A percentile compares a stretch with the other conserved stretches of the same genome.
Evolutionary conservation across 148 eudicot species (phyloP).

Genomic region (Cornus kousa): DNA sequence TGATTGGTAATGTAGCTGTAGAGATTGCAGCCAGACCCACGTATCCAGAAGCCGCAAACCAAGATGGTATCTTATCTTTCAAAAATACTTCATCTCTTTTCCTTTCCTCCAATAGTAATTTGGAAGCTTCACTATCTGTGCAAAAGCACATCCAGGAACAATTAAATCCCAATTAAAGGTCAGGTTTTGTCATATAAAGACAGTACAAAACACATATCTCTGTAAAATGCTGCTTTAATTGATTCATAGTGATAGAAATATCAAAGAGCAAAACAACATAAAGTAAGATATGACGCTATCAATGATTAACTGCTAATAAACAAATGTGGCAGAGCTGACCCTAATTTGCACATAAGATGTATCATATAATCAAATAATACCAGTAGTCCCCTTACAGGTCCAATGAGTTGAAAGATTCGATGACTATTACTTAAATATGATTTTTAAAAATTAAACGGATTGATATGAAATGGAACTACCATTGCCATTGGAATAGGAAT

Average conservation of each 20-base stretch:
- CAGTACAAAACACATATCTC: background rate
- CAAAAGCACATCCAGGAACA: slow-evolving; percentile 12
- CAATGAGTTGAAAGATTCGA: background rate
- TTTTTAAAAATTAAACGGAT: background rate
- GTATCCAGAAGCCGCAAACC: slow-evolving; percentile 68
- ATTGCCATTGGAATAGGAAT: slow-evolving; percentile 79
- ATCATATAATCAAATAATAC: background rate
- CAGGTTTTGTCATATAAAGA: background rate
- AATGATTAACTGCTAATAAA: background rate
- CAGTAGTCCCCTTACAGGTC: background rate
- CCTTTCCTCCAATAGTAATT: slow-evolving; percentile 48
- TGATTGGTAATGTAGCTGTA: slow-evolving; percentile 46
- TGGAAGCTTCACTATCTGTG: slow-evolving; percentile 46
- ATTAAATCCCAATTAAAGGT: background rate
- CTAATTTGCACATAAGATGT: background rate
- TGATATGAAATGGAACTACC: slow-evolving; percentile 68
- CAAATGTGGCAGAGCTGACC: too few relatives aligned
- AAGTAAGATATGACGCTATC: background rate
- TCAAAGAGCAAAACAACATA: background rate
- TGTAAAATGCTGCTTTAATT: background rate
- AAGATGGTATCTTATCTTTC: slow-evolving; percentile 55
- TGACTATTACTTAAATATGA: background rate
- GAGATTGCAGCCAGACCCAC: slow-evolving; percentile 67
- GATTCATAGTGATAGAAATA: background rate
- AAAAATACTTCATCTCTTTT: slow-evolving; percentile 56